Evolutionary conservation across 2,329 filamentous ascomycete species (phyloP).

Genomic region (Aspergillus pseudotamarii): DNA sequence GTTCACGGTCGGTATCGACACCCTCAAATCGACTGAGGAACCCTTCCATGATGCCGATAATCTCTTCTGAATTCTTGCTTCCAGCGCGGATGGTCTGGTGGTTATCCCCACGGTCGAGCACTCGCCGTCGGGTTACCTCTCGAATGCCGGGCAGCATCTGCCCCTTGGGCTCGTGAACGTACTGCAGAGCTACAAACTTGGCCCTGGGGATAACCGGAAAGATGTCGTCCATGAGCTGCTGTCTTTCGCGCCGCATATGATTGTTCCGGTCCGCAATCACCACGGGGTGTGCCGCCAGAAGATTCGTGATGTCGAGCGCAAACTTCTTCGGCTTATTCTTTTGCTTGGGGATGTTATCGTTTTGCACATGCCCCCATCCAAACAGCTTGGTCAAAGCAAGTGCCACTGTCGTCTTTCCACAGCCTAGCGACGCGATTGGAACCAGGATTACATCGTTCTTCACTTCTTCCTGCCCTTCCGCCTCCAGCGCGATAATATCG

Average conservation of each 20-base stretch:
- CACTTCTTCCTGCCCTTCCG: slow-evolving; percentile 57
- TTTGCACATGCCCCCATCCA: slow-evolving; percentile 90
- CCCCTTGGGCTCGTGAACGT: slow-evolving; percentile 70
- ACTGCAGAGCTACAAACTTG: slow-evolving; percentile 83
- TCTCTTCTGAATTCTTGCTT: slow-evolving; percentile 72
- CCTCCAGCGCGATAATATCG: slow-evolving; percentile 77
- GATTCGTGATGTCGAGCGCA: slow-evolving; percentile 67
- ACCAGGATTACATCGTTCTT: slow-evolving; percentile 76
- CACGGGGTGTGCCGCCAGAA: slow-evolving; percentile 66
- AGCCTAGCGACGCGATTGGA: slow-evolving; percentile 90
- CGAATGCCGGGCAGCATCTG: slow-evolving; percentile 71
- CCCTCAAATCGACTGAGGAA: slow-evolving; percentile 87
- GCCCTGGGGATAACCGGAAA: slow-evolving; percentile 62
- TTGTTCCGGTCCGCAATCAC: slow-evolving; percentile 96
- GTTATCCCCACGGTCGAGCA: slow-evolving; percentile 86
- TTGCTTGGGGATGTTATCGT: slow-evolving; percentile 88
- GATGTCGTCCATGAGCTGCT: slow-evolving; percentile 83
- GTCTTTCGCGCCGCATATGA: slow-evolving; percentile 81
- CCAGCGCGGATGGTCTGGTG: slow-evolving; percentile 94
- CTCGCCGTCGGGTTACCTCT: slow-evolving; percentile 73
- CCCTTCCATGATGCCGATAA: slow-evolving; percentile 89
- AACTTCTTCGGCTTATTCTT: slow-evolving; percentile 75
- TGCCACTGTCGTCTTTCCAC: slow-evolving; percentile 93
- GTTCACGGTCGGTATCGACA: slow-evolving; percentile 65
- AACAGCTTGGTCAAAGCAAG: slow-evolving; percentile 81